Percentiles rank a stretch among this genome's conserved stretches.
These are phyloP conservation scores for Phytophthora sp. DNA, from an alignment of 352 stramenopile species.

Conservation along the genomic window DNA sequence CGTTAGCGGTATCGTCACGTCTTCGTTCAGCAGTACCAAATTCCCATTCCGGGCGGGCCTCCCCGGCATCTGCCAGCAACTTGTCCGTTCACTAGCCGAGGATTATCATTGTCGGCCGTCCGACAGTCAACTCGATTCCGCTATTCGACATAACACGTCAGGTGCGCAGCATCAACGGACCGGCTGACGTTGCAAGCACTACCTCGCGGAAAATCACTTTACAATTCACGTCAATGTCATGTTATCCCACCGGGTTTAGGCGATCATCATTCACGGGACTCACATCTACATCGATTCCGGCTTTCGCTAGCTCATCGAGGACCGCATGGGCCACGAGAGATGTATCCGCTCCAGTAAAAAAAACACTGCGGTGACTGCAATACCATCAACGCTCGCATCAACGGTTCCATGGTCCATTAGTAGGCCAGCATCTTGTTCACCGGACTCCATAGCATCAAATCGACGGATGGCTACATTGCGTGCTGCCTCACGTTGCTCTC, in stretches of 20 bases:
- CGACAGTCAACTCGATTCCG: too few relatives aligned
- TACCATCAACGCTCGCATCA: not conserved
- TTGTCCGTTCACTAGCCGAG: conserved; percentile 6
- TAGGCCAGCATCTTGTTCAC: too few relatives aligned
- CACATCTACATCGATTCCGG: not conserved
- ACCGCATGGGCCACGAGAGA: not conserved
- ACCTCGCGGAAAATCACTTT: not conserved
- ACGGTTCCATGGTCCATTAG: too few relatives aligned
- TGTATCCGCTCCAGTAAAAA: not conserved
- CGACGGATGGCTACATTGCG: too few relatives aligned
- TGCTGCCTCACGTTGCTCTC: not conserved
- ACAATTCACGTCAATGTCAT: not conserved
- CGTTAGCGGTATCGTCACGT: not conserved
- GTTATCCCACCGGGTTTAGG: not conserved
- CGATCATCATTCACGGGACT: not conserved
- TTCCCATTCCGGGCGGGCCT: conserved; percentile 14
- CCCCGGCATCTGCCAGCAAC: not conserved
- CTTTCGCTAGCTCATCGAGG: not conserved
- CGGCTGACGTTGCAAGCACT: not conserved
- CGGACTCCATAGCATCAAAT: too few relatives aligned
- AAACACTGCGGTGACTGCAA: not conserved
- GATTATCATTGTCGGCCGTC: too few relatives aligned
- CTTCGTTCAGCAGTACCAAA: too few relatives aligned
- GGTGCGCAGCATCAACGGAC: not conserved
- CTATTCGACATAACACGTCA: too few relatives aligned